phyloP scores from a whole-genome alignment of 345 rosid genomes.

The Pistacia vera region DNA sequence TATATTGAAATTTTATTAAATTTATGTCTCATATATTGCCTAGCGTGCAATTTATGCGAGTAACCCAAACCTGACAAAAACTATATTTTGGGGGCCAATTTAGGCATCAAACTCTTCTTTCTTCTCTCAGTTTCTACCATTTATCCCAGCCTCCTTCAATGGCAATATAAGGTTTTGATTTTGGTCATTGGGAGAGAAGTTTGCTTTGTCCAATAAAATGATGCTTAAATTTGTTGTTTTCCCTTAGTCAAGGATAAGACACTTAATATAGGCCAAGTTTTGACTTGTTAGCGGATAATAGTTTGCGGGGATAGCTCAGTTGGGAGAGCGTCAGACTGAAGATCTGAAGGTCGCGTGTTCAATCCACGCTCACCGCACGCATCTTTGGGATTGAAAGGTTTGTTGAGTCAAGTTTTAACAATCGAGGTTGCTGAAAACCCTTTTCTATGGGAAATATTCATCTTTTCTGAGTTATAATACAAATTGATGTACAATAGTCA shows the following conservation, averaged over 20 bases:
- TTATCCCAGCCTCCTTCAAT: not conserved
- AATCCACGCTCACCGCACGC: slow-evolving; percentile 72
- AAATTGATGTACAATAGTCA: not conserved
- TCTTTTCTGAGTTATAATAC: not conserved
- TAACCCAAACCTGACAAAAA: not conserved
- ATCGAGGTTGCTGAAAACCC: slow-evolving; percentile 3
- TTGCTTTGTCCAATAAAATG: not conserved
- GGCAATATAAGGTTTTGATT: not conserved
- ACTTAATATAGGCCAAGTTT: slow-evolving; percentile 16
- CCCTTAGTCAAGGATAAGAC: not conserved
- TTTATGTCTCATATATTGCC: not conserved
- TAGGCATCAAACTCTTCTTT: not conserved
- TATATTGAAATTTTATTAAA: too few relatives aligned
- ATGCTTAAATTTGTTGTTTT: not conserved
- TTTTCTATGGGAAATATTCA: not conserved
- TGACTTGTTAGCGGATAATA: slow-evolving; percentile 22
- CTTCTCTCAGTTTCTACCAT: not conserved
- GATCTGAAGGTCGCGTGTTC: slow-evolving; percentile 99
- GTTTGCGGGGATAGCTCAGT: slow-evolving; percentile 79
- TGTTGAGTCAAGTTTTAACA: slow-evolving; percentile 16
- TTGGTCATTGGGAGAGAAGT: not conserved
- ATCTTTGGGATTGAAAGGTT: slow-evolving; percentile 36
- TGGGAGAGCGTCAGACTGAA: slow-evolving; percentile 98
- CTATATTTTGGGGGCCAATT: not conserved
- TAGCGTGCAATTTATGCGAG: not conserved